Conservation (phyloP, 177 flowering plant species). For the Telopea speciosissima region DNA sequence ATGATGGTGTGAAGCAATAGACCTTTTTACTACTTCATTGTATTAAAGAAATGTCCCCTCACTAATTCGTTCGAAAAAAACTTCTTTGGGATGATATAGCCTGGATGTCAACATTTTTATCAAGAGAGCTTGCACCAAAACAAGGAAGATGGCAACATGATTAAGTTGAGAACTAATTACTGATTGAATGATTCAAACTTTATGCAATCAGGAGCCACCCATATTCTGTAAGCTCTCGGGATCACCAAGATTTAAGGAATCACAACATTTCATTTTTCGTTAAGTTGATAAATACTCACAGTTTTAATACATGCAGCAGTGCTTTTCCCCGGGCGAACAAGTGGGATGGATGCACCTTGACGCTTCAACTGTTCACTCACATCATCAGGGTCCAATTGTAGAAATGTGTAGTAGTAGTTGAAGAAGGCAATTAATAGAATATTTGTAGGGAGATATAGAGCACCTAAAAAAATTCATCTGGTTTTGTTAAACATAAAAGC, state of each 20-base stretch:
- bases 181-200: background rate
- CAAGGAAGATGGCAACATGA: background rate
- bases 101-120: no score
- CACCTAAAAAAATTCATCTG: conserved; percentile 44
- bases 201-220: background rate
- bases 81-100: no score
- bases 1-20: background rate
- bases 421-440: conserved; percentile 89
- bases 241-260: background rate
- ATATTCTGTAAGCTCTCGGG: background rate
- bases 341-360: conserved; percentile 98
- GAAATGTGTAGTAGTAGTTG: conserved; percentile 97
- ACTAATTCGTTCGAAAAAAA: no score
- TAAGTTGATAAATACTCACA: conserved; percentile 32
- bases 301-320: conserved; percentile 82
- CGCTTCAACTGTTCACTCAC: conserved; percentile 97
- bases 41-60: background rate
- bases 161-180: background rate
- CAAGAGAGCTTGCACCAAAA: background rate
- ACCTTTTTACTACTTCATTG: background rate
- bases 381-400: conserved; percentile 98
- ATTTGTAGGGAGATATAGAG: conserved; percentile 87
- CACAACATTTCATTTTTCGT: background rate
- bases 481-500: conserved; percentile 2
- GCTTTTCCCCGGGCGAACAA: conserved; percentile 93